These are phyloP conservation scores for Myrmaecium sp. DNA, from an alignment of 2,329 filamentous ascomycete species.

Conservation along the genomic window DNA sequence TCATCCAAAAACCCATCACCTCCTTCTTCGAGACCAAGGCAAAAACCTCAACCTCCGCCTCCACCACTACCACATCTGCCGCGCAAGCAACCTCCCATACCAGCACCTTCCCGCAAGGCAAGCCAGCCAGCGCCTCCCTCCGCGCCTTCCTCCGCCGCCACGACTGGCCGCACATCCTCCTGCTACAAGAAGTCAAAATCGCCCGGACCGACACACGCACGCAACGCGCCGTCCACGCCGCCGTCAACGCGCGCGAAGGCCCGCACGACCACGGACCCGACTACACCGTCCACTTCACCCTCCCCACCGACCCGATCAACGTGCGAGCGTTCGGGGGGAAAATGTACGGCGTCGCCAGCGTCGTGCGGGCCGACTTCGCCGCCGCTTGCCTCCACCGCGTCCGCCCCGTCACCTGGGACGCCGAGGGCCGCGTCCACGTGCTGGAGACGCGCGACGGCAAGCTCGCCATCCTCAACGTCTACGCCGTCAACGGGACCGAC, in stretches of 20 bases:
- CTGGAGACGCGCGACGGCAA: slow-evolving; percentile 20
- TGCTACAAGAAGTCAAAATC: slow-evolving; percentile 35
- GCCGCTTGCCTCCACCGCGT: slow-evolving; percentile 12
- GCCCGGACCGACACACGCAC: slow-evolving; percentile 21
- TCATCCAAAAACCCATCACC: slow-evolving; percentile 24
- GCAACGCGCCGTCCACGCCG: slow-evolving; percentile 21
- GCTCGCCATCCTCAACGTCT: slow-evolving; percentile 34
- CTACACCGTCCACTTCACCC: slow-evolving; percentile 28
- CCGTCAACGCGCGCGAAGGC: slow-evolving; percentile 13
- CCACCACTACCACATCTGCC: too few relatives aligned
- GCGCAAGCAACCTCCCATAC: slow-evolving; percentile 1
- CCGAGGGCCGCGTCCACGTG: slow-evolving; percentile 34
- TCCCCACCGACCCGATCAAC: slow-evolving; percentile 33
- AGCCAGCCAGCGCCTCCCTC: slow-evolving; percentile 14
- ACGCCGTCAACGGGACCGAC: slow-evolving; percentile 36
- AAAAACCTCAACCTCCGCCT: slow-evolving; percentile 2
- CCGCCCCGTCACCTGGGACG: slow-evolving; percentile 31
- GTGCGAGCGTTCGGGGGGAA: slow-evolving; percentile 32
- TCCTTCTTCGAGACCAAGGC: slow-evolving; percentile 17
- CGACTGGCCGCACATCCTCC: slow-evolving; percentile 27
- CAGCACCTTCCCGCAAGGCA: not conserved
- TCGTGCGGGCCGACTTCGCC: slow-evolving; percentile 29
- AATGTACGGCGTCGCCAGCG: slow-evolving; percentile 35
- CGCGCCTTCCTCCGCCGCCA: slow-evolving; percentile 28
- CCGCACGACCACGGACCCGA: slow-evolving; percentile 13